phyloP scores from a whole-genome alignment of 2,329 filamentous ascomycete species.

The Pyrenochaeta sp. region DNA sequence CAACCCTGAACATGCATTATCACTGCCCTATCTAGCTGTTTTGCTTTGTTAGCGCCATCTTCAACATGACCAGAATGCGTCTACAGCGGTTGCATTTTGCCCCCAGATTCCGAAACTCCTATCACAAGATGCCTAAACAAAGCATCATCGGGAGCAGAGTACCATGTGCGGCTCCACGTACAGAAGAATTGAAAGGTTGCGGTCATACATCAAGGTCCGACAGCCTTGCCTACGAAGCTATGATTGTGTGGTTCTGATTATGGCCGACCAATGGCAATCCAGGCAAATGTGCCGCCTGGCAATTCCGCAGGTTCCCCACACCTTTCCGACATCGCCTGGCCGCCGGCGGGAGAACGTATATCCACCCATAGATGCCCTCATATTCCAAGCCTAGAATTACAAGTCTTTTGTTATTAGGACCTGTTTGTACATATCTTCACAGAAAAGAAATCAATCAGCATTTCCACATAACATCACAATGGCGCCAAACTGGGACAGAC shows the following conservation, averaged over 20 bases:
- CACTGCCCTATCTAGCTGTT: no score
- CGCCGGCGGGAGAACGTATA: slow-evolving; percentile 29
- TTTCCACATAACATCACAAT: slow-evolving; percentile 13
- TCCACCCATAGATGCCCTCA: slow-evolving; percentile 16
- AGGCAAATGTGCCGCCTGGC: slow-evolving; percentile 6
- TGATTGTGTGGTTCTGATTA: background rate
- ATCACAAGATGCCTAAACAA: no score
- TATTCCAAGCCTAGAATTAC: background rate
- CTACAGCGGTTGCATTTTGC: no score
- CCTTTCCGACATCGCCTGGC: slow-evolving; percentile 21
- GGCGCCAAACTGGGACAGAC: slow-evolving; percentile 57
- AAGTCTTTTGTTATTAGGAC: background rate
- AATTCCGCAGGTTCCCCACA: slow-evolving; percentile 19
- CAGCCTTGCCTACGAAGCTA: background rate
- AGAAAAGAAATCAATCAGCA: no score
- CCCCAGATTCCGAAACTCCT: no score
- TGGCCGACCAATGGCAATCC: slow-evolving; percentile 10
- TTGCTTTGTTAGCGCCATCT: no score
- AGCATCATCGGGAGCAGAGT: no score
- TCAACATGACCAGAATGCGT: no score
- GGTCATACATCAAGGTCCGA: slow-evolving; percentile 9
- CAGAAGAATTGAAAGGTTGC: background rate
- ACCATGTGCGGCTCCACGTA: background rate
- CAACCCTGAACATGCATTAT: no score
- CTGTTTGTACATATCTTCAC: no score